Conservation (phyloP, 805 yeast species). For the Hanseniaspora pseudoguilliermondii region DNA sequence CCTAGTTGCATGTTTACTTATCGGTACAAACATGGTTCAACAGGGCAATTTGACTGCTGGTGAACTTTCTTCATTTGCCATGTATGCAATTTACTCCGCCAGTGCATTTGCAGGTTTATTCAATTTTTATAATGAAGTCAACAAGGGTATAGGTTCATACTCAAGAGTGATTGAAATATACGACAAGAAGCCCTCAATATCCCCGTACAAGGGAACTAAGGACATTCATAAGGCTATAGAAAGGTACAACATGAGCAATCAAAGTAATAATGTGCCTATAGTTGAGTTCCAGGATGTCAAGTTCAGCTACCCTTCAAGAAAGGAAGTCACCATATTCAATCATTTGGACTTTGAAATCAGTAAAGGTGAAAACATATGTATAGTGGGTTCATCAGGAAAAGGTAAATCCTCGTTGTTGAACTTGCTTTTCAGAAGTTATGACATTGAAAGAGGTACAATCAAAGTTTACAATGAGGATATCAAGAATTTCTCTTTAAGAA, state of each 20-base stretch:
- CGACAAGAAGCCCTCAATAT: constrained; percentile 61
- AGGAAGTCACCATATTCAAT: constrained; percentile 52
- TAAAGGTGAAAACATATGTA: constrained; percentile 80
- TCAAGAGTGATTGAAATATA: constrained; percentile 78
- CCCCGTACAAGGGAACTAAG: constrained; percentile 48
- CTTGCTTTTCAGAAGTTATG: constrained; percentile 69
- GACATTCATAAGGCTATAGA: constrained; percentile 22
- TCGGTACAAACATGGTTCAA: constrained; percentile 74
- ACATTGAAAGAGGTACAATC: constrained; percentile 55
- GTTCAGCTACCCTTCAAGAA: constrained; percentile 78
- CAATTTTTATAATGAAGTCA: constrained; percentile 79
- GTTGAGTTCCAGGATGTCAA: constrained; percentile 50
- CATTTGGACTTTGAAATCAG: constrained; percentile 46
- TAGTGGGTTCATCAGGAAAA: constrained; percentile 95
- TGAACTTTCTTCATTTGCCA: constrained; percentile 80
- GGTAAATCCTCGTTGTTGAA: constrained; percentile 87
- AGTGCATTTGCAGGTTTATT: constrained; percentile 85
- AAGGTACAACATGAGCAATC: constrained; percentile 17
- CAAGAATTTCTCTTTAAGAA: constrained; percentile 52
- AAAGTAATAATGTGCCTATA: constrained; percentile 22
- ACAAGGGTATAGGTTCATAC: constrained; percentile 97
- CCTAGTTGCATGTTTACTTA: constrained; percentile 57
- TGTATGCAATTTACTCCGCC: constrained; percentile 91
- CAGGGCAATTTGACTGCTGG: constrained; percentile 71
- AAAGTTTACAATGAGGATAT: constrained; percentile 53